Percentiles rank a stretch among this genome's conserved stretches.
Evolutionary conservation across 495 filamentous ascomycete genomes (phyloP).

Genomic region (Penicillium diatomitis): DNA sequence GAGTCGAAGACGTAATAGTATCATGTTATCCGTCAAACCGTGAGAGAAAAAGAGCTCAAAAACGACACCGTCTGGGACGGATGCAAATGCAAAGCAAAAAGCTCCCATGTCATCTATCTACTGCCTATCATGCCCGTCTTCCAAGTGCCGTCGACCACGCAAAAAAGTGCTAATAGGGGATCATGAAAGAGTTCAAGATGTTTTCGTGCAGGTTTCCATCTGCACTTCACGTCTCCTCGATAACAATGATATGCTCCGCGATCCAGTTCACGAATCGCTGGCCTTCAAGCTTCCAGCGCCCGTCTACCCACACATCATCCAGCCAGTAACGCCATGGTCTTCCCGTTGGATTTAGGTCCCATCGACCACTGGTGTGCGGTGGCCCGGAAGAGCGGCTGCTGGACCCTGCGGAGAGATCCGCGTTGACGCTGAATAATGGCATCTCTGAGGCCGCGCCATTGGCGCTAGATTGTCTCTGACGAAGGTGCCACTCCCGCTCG

Average conservation of each 20-base stretch:
- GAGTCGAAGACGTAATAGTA: too few species aligned
- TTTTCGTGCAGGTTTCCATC: too few species aligned
- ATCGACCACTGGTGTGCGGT: constrained; percentile 3
- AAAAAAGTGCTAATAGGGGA: too few species aligned
- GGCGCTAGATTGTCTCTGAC: constrained; percentile 39
- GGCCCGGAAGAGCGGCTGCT: constrained; percentile 3
- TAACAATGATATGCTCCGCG: constrained; percentile 30
- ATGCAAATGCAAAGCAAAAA: too few species aligned
- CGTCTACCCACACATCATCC: constrained; percentile 28
- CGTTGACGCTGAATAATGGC: constrained; percentile 24
- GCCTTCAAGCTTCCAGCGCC: constrained; percentile 34
- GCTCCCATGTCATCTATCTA: too few species aligned
- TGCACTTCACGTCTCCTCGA: constrained; percentile 23
- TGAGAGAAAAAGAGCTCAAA: too few species aligned
- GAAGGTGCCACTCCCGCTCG: constrained; percentile 70
- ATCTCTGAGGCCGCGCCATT: constrained; percentile 8
- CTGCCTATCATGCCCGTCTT: too few species aligned
- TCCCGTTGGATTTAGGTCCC: constrained; percentile 12
- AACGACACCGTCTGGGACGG: too few species aligned
- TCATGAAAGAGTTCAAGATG: too few species aligned
- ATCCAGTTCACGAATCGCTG: constrained; percentile 40
- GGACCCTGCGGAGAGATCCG: constrained; percentile 21
- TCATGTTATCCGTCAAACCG: too few species aligned
- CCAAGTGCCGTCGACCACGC: too few species aligned
- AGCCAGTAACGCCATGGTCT: constrained; percentile 31